These are phyloP conservation scores for Pachysandra terminalis DNA, from an alignment of 164 flowering plant genomes.

Conservation along the genomic window DNA sequence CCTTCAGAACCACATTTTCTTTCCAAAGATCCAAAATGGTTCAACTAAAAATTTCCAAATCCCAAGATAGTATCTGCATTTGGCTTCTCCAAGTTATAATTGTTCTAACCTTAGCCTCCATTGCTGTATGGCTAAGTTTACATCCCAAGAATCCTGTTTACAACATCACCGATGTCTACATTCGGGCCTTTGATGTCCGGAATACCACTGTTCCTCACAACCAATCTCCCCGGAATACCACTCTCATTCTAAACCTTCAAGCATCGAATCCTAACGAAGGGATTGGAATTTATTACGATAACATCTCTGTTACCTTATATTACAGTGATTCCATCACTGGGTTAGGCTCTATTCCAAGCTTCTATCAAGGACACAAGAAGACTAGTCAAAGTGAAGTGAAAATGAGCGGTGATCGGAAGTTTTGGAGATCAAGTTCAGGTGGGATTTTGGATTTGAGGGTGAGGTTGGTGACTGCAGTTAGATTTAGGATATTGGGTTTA, in stretches of 20 bases:
- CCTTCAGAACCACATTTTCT: neutral
- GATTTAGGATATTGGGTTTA: constrained; percentile 15
- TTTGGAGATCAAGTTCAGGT: constrained; percentile 2
- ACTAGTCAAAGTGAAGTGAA: constrained; percentile 3
- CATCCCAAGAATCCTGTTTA: constrained; percentile 21
- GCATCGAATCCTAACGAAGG: constrained; percentile 25
- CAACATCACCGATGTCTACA: constrained; percentile 6
- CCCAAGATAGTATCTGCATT: neutral
- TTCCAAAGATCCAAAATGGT: neutral
- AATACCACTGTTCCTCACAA: constrained; percentile 3
- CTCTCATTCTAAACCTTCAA: constrained; percentile 13
- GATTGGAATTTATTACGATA: constrained; percentile 13
- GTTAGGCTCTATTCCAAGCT: constrained; percentile 1
- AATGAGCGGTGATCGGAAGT: neutral
- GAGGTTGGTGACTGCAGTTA: constrained; percentile 12
- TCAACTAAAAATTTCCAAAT: neutral
- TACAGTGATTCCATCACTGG: constrained; percentile 8
- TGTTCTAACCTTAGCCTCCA: constrained; percentile 13
- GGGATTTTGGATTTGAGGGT: constrained; percentile 9
- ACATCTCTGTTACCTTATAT: constrained; percentile 3
- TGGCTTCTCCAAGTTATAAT: constrained; percentile 24
- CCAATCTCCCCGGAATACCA: constrained; percentile 4
- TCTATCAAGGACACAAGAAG: constrained; percentile 19
- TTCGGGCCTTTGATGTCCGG: constrained; percentile 1
- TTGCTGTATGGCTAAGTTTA: constrained; percentile 18